Base-by-base conservation (phyloP, 169 alveolate species). In the Plasmodium berghei region DNA sequence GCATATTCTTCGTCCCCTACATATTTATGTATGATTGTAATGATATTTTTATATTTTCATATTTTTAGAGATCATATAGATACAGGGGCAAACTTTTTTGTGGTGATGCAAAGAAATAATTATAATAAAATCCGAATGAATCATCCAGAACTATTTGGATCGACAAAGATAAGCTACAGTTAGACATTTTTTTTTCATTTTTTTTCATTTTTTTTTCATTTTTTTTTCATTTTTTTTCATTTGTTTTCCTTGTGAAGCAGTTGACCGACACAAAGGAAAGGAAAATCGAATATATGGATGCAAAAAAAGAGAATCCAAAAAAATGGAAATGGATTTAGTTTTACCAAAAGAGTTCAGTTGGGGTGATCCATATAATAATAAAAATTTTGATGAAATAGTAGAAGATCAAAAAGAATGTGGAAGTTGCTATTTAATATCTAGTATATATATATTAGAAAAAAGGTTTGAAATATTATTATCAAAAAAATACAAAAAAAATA, bases 371-470 rank as follows among this genome's bases (percentile, higher is more conserved):
- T 95, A 92, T 86, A 74, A 71, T 8, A 92, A 92, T 8, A 85
- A 74, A 1, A 63, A 66, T 18, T 89, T 90, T 45, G 77, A 73
- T 24, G 92, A 71, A 18, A 66, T 73, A 1, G 80, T 64, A 42
- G 94, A 73, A 24, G 89, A 93, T 64, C 98, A 97, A 87, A 97
- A 96, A 34, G 95, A 95, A 28, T 98, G 99, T 87, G 99, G 99
- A 18, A 97, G 98, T 42, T 98, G 99, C 77, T 98, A 98, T 93
- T 96, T 98, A 18, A 90, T 96, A 62, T 89, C 99, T 20, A 93
- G 98, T 46, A 92, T 96, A 12, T 94, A 87, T 58, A 92, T 91
- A 22, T 91, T 97, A 12, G 97, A 95, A 69, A 96, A 96, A 52
- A 86, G 99, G 45, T 67, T 95, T 49, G 97, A 96, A 83, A 93